These are phyloP conservation scores for Galerina marginata DNA, from an alignment of 768 basidiomycete genomes.

Conservation along the genomic window DNA sequence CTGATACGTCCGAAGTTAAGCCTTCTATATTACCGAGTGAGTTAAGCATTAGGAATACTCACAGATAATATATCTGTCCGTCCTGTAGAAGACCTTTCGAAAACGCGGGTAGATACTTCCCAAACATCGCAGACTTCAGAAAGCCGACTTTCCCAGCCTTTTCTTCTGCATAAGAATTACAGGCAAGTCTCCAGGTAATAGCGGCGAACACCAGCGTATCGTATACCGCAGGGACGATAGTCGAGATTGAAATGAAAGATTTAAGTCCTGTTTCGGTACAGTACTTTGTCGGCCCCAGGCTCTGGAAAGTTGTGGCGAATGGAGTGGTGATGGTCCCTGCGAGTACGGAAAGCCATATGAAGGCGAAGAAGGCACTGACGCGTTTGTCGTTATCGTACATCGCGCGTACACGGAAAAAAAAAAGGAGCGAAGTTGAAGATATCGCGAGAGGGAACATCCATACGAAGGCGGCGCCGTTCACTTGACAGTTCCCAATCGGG, in stretches of 20 bases:
- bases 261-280: slow-evolving; percentile 23
- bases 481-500: slow-evolving; percentile 8
- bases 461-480: background rate
- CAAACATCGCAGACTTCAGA: slow-evolving; percentile 12
- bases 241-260: slow-evolving; percentile 15
- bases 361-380: slow-evolving; percentile 24
- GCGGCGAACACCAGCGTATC: slow-evolving; percentile 35
- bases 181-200: slow-evolving; percentile 31
- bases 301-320: slow-evolving; percentile 11
- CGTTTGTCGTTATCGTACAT: slow-evolving; percentile 22
- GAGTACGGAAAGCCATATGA: slow-evolving; percentile 30
- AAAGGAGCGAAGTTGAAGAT: slow-evolving; percentile 25
- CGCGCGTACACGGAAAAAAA: slow-evolving; percentile 27
- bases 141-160: background rate
- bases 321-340: slow-evolving; percentile 25
- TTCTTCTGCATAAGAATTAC: slow-evolving; percentile 3
- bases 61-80: slow-evolving; percentile 38
- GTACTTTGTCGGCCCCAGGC: slow-evolving; percentile 20
- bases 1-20: background rate
- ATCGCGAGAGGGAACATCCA: slow-evolving; percentile 18
- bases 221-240: slow-evolving; percentile 19
- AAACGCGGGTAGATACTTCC: slow-evolving; percentile 26
- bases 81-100: slow-evolving; percentile 28
- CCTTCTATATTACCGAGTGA: background rate
- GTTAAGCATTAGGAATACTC: background rate